Base-by-base conservation (phyloP, 2,329 filamentous ascomycete species). In the Phialophora expanda region DNA sequence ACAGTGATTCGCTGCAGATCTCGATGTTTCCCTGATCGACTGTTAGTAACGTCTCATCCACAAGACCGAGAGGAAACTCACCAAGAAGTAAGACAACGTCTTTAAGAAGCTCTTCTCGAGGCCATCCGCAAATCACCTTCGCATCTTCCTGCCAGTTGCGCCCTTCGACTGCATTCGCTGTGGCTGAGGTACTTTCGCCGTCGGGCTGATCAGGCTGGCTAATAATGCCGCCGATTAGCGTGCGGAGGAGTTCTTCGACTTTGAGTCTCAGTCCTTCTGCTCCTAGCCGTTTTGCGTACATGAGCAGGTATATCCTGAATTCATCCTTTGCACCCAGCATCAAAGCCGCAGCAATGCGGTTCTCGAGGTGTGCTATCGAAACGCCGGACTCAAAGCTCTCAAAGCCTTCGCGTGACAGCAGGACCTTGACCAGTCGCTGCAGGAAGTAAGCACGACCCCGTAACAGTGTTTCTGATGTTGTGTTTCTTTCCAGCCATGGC, bases 271-370 rank as follows among this genome's bases (percentile, higher is more conserved):
- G 81, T 0, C 93, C 93, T 77, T 99, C 96, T 0, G 93, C 92
- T 0, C 95, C 95, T 5, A 99, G 86, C 0, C 95, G 89, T 80
- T 97, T 98, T 3, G 93, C 94, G 74, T 99, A 99, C 93, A 98
- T 98, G 74, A 93, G 90, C n/a, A 99, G 82, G 74, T 98, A 98
- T 1, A 97, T 83, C 64, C 92, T 88, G 80, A 98, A 99, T 76
- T 99, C 95, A 65, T 98, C 93, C 72, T 88, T 90, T 0, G 95
- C 90, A 3, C 90, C 91, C 0, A 99, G 82, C 66, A 92, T 90
- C 75, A 96, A 80, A 0, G 95, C 92, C 3, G 92, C 96, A 2
- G 95, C 94, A 54, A 99, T 89, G 46, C 96, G 87, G 74, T 97
- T 98, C 78, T 99, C 95, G 12, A 99, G 82, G 80, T 99, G 95